A percentile compares a stretch with the other conserved stretches of the same genome.
phyloP scores from a whole-genome alignment of 495 filamentous ascomycete species.

The Massariosphaeria phaeospora region DNA sequence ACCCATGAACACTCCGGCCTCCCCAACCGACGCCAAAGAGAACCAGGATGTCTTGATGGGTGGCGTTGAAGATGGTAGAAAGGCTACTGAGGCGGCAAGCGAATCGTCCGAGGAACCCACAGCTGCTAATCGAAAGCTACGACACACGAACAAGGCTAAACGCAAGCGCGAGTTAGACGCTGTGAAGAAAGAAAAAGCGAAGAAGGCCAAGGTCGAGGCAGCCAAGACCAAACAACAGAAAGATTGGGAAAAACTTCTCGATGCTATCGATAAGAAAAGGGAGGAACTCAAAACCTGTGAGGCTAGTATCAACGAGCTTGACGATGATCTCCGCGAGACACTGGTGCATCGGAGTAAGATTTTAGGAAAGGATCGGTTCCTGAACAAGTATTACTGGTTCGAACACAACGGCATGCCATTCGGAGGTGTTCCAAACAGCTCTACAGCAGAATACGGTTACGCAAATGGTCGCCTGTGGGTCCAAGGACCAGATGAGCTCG shows the following conservation, averaged over 20 bases:
- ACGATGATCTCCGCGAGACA: constrained; percentile 88
- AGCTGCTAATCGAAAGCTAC: constrained; percentile 55
- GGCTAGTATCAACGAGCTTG: constrained; percentile 72
- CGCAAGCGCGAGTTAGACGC: constrained; percentile 67
- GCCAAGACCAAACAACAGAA: constrained; percentile 78
- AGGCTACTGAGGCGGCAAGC: constrained; percentile 50
- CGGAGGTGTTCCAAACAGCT: constrained; percentile 79
- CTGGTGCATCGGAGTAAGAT: constrained; percentile 86
- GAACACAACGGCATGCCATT: constrained; percentile 98
- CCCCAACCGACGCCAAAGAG: constrained; percentile 63
- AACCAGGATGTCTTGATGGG: constrained; percentile 47
- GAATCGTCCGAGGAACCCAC: constrained; percentile 18
- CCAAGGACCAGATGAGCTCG: constrained; percentile 87
- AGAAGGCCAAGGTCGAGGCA: constrained; percentile 70
- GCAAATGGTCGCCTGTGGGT: constrained; percentile 95
- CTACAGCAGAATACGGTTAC: constrained; percentile 78
- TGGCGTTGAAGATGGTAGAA: constrained; percentile 49
- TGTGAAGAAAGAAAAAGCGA: constrained; percentile 56
- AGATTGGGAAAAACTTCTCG: constrained; percentile 77
- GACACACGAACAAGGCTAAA: constrained; percentile 64
- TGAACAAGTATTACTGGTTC: constrained; percentile 98
- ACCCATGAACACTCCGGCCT: constrained; percentile 63
- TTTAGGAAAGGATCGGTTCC: constrained; percentile 89
- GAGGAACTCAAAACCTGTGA: constrained; percentile 72
- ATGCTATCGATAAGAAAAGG: constrained; percentile 82